Conservation (phyloP, 129 eudicot genomes). For the Centrapalus pauciflorus region DNA sequence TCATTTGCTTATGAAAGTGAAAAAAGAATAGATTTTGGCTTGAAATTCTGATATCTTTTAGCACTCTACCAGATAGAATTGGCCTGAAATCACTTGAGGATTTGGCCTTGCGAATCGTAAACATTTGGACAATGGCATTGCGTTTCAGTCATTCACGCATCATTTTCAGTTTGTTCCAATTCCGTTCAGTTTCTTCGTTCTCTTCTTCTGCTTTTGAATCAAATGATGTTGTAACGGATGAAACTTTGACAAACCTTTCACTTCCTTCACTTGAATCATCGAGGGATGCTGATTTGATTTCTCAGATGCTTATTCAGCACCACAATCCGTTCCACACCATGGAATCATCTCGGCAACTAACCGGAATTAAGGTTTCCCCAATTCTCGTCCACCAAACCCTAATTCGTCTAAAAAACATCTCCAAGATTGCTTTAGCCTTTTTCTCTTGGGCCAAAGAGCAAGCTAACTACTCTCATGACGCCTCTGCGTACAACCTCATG, state of each 20-base stretch:
- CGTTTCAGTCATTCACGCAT: slow-evolving; percentile 4
- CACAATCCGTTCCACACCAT: slow-evolving; percentile 90
- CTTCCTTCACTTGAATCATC: slow-evolving; percentile 56
- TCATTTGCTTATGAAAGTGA: not conserved
- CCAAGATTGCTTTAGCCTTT: slow-evolving; percentile 79
- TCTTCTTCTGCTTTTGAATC: slow-evolving; percentile 8
- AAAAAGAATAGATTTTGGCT: too few relatives aligned
- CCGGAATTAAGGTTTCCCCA: slow-evolving; percentile 49
- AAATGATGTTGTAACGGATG: not conserved
- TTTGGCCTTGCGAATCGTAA: too few relatives aligned
- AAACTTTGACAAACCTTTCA: slow-evolving; percentile 29
- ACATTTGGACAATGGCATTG: slow-evolving; percentile 15
- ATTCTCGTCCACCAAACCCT: slow-evolving; percentile 70
- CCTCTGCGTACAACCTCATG: slow-evolving; percentile 46
- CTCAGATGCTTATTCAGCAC: slow-evolving; percentile 63
- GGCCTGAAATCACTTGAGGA: too few relatives aligned
- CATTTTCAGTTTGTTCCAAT: not conserved
- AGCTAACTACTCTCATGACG: slow-evolving; percentile 28
- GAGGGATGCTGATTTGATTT: slow-evolving; percentile 54
- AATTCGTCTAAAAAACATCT: slow-evolving; percentile 58
- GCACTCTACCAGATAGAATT: too few relatives aligned
- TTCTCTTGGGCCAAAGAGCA: slow-evolving; percentile 51
- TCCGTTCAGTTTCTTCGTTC: slow-evolving; percentile 12
- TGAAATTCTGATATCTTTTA: too few relatives aligned
- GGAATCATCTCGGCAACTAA: slow-evolving; percentile 81